A percentile compares a stretch with the other conserved stretches of the same genome.
These are phyloP conservation scores for Saprolegnia parasitica DNA, from an alignment of 352 stramenopile species.

Conservation along the genomic window DNA sequence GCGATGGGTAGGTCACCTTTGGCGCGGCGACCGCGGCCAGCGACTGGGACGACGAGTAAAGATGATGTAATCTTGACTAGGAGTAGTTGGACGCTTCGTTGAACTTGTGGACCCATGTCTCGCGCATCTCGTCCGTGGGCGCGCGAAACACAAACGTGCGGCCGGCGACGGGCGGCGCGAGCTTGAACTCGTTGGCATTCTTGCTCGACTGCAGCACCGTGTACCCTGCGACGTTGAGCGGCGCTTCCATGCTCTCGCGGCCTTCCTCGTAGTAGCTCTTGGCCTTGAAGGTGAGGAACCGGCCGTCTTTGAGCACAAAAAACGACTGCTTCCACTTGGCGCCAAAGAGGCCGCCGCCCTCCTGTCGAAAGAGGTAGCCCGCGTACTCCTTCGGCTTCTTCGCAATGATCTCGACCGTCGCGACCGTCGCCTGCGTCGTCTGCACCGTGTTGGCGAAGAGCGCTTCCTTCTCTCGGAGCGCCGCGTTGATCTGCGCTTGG, in stretches of 20 bases:
- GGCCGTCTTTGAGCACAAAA: conserved; percentile 28
- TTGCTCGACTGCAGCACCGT: conserved; percentile 21
- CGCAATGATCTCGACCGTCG: conserved; percentile 26
- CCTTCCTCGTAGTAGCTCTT: conserved; percentile 26
- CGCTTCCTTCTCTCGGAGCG: conserved; percentile 19
- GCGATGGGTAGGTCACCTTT: neutral
- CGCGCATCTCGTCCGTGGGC: conserved; percentile 17
- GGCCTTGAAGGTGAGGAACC: conserved; percentile 23
- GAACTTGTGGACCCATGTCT: conserved; percentile 23
- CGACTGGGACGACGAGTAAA: conserved; percentile 22
- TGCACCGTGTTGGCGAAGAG: conserved; percentile 25
- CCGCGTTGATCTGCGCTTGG: conserved; percentile 13
- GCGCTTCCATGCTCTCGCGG: conserved; percentile 22
- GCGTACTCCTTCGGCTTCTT: conserved; percentile 26
- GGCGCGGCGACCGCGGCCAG: neutral
- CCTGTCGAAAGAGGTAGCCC: conserved; percentile 22
- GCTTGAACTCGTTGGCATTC: conserved; percentile 24
- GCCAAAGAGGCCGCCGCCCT: conserved; percentile 8
- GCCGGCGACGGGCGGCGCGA: conserved; percentile 17
- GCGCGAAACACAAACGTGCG: conserved; percentile 17
- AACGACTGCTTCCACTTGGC: conserved; percentile 28
- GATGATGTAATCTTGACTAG: neutral
- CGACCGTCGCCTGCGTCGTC: conserved; percentile 23
- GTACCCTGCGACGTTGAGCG: conserved; percentile 21
- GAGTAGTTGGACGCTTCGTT: conserved; percentile 27